Evolutionary conservation across 225 moss, liverwort and hornwort species (phyloP), one percentile per base, ranked within the genome.

Genomic region (Straminergon stramineum): DNA sequence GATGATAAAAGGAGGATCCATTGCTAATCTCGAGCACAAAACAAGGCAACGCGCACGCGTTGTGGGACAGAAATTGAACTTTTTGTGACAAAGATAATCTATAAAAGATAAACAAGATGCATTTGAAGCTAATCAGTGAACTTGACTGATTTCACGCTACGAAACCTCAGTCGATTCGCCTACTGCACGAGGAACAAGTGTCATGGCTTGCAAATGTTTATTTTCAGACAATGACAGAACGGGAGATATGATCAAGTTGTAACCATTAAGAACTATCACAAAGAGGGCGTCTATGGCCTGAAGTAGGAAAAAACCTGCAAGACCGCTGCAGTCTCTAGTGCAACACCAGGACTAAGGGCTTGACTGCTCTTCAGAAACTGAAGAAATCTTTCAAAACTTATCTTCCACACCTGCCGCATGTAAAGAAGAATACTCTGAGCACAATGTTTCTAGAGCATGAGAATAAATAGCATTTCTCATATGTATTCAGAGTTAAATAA

Each of bases 311-410:
- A 31, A 83, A 97, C 98, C 98, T 98, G 98, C 90, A 99, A 94
- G 64, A 95, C 97, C 76, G 98, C 98, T 86, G 97, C 98, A 88
- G 98, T 97, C 91, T 99, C 98, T 85, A 96, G 92, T 86, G 96
- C 98, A 69, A 99, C 96, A 87, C 97, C 98, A 85, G 98, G 97
- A 90, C 97, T 99, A 55, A 97, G 91, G 63, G 95, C 97, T 95
- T 96, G 98, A 82, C 97, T 96, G 91, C 98, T 99, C 90, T 97
- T 96, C 70, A 99, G 91, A 85, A 99, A 99, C 88, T 95, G 90
- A 39, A 99, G 93, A 91, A 97, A 97, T 90, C 98, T 95, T 87
- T 99, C 97, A 93, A 99, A 99, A 93, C 98, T 99, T 78, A 93
- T 91, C 91, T 96, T 97, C 96, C 95, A 95, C 67, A 98, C 95